Base-by-base conservation (phyloP, 345 rosid species). In the Hirschfeldia incana region DNA sequence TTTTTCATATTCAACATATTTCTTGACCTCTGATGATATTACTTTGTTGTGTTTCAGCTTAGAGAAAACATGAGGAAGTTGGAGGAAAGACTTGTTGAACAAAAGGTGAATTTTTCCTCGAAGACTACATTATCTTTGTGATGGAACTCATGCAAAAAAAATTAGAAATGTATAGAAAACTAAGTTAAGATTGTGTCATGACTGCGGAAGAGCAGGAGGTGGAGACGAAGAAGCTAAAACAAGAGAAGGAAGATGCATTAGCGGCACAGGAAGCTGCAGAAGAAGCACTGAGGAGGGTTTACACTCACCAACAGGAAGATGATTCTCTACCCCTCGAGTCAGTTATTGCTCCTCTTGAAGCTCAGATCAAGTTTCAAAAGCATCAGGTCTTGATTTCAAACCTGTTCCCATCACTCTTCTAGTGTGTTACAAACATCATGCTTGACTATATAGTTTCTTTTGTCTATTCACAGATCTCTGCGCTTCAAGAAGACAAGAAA, bases 251-350 rank as follows among this genome's bases (percentile, higher is more conserved):
- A 86, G 94, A 93, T 61, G 98, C 98, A 59, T 17, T 91, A 49
- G 90, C 96, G 11, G 98, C 93, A n/a, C 99, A 89, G 33, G 91
- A 86, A 51, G 97, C 97, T 16, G 97, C 97, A 11, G 99, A 93
- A 85, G 93, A 87, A 60, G 85, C 96, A 69, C 90, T 93, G 2
- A 83, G 96, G 76, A 89, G 97, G 85, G 87, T 93, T 39, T 89
- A 90, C 44, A 86, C 84, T 34, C 84, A 82, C 61, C 89, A 86
- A 34, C 91, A 85, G 81, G 99, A 95, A 10, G 88, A 90, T 66
- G 92, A 88, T 12, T 76, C 84, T 21, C 66, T 84, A 28, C 88
- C 98, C 8, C 76, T 95, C 0, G 92, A 87, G 34, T 90, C 92
- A 44, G 81, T 90, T 70, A 83, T 91, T 58, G 96, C 98, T 70